Base-by-base conservation (phyloP, 176 grass and related monocot genomes). In the Eleusine coracana region DNA sequence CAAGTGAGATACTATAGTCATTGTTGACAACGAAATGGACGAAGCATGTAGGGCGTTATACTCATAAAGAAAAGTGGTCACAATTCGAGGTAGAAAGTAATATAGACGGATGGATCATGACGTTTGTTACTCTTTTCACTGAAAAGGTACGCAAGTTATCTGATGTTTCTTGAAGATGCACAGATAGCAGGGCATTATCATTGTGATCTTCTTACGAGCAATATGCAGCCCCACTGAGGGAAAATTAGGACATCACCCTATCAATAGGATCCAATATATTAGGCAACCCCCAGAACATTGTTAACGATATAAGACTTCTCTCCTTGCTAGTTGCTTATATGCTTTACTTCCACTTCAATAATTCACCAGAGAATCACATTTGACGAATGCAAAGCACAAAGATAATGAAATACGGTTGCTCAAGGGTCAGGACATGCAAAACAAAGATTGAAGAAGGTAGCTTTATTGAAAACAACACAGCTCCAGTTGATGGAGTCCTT, bases 401-500 rank as follows among this genome's bases (percentile, higher is more conserved):
- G 40, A 20, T 52, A 49, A 70, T 8, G 28, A 62, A 42, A 82
- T 76, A 69, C 1, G 3, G 67, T 81, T 74, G 10, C 20, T 51
- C 54, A 56, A 20, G 54, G 21, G 54, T 7, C 39, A 42, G 28
- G 3, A 75, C 52, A 75, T 75, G 5, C 25, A 45, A 34, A 36
- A 48, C 17, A 3, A 67, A 83, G 12, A 40, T 20, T 40, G 67
- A 73, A 70, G 29, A 20, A 20, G 72, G 20, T 1, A 29, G 54
- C 49, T 72, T 72, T 52, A 51, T 77, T 79, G 34, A 79, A 67
- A 39, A 5, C 2, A 41, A 38, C 59, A 82, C 56, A 20, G 3
- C 49, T 77, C 56, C 83, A 81, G 4, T 39, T 12, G 23, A 71
- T 56, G 6, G 67, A 67, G 73, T 82, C 48, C 42, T 88, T 85